Conservation (phyloP, 495 filamentous ascomycete species). For the Articulospora tetracladia region DNA sequence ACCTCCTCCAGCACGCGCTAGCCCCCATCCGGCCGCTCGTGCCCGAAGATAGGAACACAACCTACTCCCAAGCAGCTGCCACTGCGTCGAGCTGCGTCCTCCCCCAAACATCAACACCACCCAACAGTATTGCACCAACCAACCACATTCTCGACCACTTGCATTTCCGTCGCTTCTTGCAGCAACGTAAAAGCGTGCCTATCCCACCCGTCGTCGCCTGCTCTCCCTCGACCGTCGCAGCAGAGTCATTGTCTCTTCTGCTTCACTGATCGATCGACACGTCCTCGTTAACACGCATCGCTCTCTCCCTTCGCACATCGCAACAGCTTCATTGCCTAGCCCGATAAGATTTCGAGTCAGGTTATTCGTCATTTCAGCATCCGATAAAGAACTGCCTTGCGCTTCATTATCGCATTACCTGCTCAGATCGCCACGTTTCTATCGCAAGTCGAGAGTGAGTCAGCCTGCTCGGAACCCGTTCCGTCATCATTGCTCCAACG, state of each 20-base stretch:
- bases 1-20: neutral
- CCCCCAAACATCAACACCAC: conserved; percentile 6
- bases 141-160: conserved; percentile 16
- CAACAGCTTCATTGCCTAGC: conserved; percentile 24
- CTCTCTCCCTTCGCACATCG: conserved; percentile 21
- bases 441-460: conserved; percentile 31
- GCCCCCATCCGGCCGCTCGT: neutral
- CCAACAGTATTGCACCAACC: conserved; percentile 2
- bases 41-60: neutral
- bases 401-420: conserved; percentile 26
- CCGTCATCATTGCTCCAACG: conserved; percentile 19
- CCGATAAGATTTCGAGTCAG: conserved; percentile 25
- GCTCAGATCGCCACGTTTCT: conserved; percentile 27
- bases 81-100: neutral
- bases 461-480: conserved; percentile 17
- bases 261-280: conserved; percentile 3
- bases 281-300: conserved; percentile 18
- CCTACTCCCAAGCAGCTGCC: neutral
- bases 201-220: neutral
- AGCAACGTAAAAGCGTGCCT: conserved; percentile 16
- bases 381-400: conserved; percentile 21
- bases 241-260: conserved; percentile 20
- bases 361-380: conserved; percentile 18
- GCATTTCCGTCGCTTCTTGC: conserved; percentile 22
- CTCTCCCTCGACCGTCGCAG: conserved; percentile 1